Conservation (phyloP, 768 basidiomycete genomes). For the Mycena latifolia region DNA sequence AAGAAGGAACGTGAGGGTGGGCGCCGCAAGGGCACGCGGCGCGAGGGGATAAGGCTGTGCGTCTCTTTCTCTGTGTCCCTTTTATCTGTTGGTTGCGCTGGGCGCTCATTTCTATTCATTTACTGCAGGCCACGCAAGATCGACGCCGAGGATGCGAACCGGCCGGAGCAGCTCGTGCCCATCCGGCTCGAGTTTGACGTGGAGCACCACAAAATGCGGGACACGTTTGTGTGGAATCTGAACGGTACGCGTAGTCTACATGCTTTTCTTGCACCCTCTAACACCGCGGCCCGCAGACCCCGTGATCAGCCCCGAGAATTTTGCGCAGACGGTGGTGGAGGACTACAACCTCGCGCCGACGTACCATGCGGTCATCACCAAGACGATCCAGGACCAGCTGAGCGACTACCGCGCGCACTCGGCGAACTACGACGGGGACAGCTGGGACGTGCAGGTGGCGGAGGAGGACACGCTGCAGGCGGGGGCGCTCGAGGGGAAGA, state of each 20-base stretch:
- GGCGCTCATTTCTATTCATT: constrained; percentile 28
- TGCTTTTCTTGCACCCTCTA: not conserved
- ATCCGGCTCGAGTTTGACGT: constrained; percentile 97
- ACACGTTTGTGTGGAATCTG: constrained; percentile 98
- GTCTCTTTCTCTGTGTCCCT: constrained; percentile 47
- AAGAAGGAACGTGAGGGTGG: constrained; percentile 53
- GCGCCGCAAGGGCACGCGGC: constrained; percentile 64
- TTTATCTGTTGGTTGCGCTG: not conserved
- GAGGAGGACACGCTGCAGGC: constrained; percentile 42
- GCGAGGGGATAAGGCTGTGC: constrained; percentile 81
- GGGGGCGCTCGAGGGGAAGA: constrained; percentile 64
- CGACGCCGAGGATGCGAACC: constrained; percentile 65
- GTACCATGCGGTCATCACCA: constrained; percentile 77
- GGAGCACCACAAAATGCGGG: constrained; percentile 93
- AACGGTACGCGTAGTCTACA: constrained; percentile 70
- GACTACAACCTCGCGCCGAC: constrained; percentile 84
- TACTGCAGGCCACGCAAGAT: constrained; percentile 67
- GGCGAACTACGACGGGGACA: constrained; percentile 64
- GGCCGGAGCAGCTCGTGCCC: constrained; percentile 89
- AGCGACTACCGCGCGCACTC: constrained; percentile 83
- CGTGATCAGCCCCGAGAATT: constrained; percentile 88
- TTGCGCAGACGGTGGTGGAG: constrained; percentile 95
- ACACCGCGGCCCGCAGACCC: constrained; percentile 67
- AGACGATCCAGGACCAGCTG: constrained; percentile 91
- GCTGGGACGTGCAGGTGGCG: constrained; percentile 43